Percentiles rank a stretch among this genome's conserved stretches.
Conservation (phyloP, 129 eudicot species). For the Flaveria brownii region DNA sequence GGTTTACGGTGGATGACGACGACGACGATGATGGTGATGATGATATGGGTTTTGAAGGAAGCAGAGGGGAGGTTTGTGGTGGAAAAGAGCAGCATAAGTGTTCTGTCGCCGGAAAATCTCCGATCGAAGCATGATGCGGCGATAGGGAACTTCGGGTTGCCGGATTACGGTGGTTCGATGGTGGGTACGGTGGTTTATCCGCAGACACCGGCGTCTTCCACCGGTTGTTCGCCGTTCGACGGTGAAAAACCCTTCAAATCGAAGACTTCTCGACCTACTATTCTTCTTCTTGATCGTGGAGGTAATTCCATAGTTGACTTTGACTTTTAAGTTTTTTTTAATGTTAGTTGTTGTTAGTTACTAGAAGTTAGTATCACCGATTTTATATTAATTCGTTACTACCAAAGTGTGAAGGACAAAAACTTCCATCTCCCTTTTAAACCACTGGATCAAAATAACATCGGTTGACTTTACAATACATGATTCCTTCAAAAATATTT, state of each 20-base stretch:
- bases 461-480: too few relatives aligned
- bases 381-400: too few relatives aligned
- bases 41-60: constrained; percentile 8
- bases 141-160: constrained; percentile 88
- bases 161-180: constrained; percentile 93
- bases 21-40: not conserved
- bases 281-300: constrained; percentile 97
- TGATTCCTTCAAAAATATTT: too few relatives aligned
- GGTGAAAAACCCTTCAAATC: constrained; percentile 83
- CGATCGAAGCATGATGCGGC: constrained; percentile 79
- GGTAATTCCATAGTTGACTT: constrained; percentile 45
- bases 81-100: constrained; percentile 79
- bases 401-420: too few relatives aligned
- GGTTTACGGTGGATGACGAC: not conserved
- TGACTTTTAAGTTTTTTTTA: constrained; percentile 6
- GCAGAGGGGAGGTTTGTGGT: constrained; percentile 72
- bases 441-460: too few relatives aligned
- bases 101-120: constrained; percentile 52
- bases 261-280: constrained; percentile 58
- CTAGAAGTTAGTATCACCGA: too few relatives aligned
- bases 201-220: constrained; percentile 13
- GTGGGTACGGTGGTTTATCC: constrained; percentile 80
- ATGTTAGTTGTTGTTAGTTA: too few relatives aligned
- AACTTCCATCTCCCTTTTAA: too few relatives aligned
- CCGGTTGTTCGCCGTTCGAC: constrained; percentile 59